Evolutionary conservation across 2,329 filamentous ascomycete species (phyloP).

Genomic region (Hymenoscyphus fructigenus): DNA sequence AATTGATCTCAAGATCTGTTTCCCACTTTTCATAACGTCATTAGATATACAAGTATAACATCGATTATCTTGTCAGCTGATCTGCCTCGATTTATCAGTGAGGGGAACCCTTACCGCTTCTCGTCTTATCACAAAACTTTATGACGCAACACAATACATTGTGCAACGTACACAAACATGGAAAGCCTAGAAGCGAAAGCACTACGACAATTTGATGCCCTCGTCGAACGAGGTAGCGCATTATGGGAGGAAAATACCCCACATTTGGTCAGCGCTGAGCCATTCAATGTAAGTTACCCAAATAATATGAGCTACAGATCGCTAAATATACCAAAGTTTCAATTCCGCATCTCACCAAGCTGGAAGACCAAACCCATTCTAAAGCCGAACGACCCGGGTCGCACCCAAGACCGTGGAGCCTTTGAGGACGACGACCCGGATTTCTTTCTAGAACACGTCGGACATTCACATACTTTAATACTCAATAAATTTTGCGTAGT

Average conservation of each 20-base stretch:
- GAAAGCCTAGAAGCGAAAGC: not conserved
- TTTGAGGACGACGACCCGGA: slow-evolving; percentile 35
- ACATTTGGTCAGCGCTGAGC: not conserved
- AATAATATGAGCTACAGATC: no score
- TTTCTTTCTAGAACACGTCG: slow-evolving; percentile 34
- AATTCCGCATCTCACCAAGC: slow-evolving; percentile 31
- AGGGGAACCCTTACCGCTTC: no score
- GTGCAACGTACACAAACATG: not conserved
- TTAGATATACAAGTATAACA: not conserved
- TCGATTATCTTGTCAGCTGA: not conserved
- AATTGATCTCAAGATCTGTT: no score
- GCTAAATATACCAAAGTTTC: slow-evolving; percentile 24
- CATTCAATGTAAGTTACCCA: not conserved
- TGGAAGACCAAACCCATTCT: slow-evolving; percentile 27
- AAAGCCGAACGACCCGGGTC: slow-evolving; percentile 30
- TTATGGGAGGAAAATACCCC: slow-evolving; percentile 1
- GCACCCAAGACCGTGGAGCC: slow-evolving; percentile 26
- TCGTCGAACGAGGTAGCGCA: not conserved
- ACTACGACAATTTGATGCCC: slow-evolving; percentile 2
- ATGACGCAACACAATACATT: not conserved
- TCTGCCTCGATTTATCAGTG: not conserved
- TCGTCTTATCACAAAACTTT: not conserved
- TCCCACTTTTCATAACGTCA: no score
- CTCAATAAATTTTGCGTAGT: slow-evolving; percentile 41
- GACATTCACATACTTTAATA: slow-evolving; percentile 36